Conservation (phyloP, 306 rosid genomes). For the Glycine tomentella region DNA sequence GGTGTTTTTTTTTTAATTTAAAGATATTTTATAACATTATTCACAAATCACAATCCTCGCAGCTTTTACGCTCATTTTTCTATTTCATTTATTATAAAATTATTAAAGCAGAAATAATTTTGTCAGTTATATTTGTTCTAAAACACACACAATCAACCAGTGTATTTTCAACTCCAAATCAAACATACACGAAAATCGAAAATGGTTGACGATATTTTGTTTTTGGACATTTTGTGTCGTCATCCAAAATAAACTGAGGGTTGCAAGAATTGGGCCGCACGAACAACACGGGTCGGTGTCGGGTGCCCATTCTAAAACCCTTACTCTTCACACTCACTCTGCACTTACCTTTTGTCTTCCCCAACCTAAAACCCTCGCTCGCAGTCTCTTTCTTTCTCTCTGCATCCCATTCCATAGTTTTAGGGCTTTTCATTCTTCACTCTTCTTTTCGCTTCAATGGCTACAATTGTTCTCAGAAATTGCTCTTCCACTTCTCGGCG, state of each 20-base stretch:
- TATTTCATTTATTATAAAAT: too few relatives aligned
- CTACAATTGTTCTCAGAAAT: slow-evolving; percentile 69
- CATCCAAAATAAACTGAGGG: neutral
- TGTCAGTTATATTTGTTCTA: too few relatives aligned
- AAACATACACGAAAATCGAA: too few relatives aligned
- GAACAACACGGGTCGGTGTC: slow-evolving; percentile 43
- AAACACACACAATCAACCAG: too few relatives aligned
- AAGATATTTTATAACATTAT: too few relatives aligned
- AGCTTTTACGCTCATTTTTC: too few relatives aligned
- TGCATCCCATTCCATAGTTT: neutral
- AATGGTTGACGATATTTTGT: neutral
- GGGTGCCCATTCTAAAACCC: slow-evolving; percentile 49
- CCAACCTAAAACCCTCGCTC: slow-evolving; percentile 48
- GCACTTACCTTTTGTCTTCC: neutral
- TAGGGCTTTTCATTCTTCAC: slow-evolving; percentile 14
- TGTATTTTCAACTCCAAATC: too few relatives aligned
- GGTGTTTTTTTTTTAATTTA: too few relatives aligned
- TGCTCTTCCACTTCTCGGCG: slow-evolving; percentile 59
- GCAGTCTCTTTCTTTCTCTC: slow-evolving; percentile 9
- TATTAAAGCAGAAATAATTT: too few relatives aligned
- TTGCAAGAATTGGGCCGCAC: slow-evolving; percentile 39
- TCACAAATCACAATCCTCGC: too few relatives aligned
- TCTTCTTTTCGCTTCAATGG: slow-evolving; percentile 56
- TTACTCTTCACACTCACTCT: slow-evolving; percentile 24
- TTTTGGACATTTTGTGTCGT: neutral